Conservation (phyloP, 73 alveolate genomes). For the Durusdinium trenchii region DNA sequence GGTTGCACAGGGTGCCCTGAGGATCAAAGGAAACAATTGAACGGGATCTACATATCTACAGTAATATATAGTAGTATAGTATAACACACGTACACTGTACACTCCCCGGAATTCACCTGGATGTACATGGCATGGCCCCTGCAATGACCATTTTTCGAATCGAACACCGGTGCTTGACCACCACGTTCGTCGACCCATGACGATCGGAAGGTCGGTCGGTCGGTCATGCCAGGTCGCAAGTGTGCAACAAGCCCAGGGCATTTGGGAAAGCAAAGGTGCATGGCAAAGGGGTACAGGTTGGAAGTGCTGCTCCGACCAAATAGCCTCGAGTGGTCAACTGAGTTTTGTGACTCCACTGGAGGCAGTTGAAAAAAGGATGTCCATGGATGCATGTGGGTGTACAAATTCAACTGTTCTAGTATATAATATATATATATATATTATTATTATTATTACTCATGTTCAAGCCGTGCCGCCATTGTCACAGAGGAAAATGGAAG, state of each 20-base stretch:
- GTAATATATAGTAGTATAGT: too few relatives aligned
- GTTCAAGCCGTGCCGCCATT: neutral
- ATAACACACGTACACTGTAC: too few relatives aligned
- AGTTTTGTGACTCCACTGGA: neutral
- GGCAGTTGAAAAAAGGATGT: neutral
- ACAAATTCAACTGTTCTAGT: too few relatives aligned
- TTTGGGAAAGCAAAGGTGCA: conserved; percentile 28
- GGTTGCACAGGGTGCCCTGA: neutral
- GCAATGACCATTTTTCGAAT: too few relatives aligned
- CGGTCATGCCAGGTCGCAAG: neutral
- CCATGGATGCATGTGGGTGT: neutral
- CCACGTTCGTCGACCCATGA: too few relatives aligned
- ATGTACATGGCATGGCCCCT: too few relatives aligned
- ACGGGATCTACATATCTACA: too few relatives aligned
- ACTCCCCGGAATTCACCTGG: too few relatives aligned
- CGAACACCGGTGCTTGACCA: too few relatives aligned
- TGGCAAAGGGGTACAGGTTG: conserved; percentile 36
- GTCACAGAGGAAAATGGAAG: conserved; percentile 48
- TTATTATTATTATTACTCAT: neutral
- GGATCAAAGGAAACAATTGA: too few relatives aligned
- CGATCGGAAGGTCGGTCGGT: neutral
- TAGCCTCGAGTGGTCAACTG: neutral
- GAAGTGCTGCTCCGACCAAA: conserved; percentile 42
- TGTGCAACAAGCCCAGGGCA: conserved; percentile 16
- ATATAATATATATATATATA: neutral